Evolutionary conservation across 352 stramenopile species (phyloP), one percentile per base, ranked within the genome.

Genomic region (Pythium periplocum): DNA sequence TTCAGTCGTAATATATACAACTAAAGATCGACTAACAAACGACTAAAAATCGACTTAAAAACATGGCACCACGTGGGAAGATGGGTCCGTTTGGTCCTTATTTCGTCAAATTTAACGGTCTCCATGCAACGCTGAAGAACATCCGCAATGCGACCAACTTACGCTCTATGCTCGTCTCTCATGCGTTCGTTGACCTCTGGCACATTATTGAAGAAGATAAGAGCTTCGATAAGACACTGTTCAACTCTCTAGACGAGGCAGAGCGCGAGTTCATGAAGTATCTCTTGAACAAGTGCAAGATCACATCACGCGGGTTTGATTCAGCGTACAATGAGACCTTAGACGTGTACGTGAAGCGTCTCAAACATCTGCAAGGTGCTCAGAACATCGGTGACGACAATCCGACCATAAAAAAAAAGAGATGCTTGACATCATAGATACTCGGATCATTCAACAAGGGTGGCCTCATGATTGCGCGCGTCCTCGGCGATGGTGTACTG

Each of bases 181-280:
- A 60, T 54, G 53, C 48, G 40, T 62, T 62, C 43, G 55, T 62
- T 36, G 48, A 62, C 52, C 48, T 62, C 40, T 62, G 55, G 48
- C 46, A 31, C 4, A 32, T 62, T 4, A 62, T 56, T 26, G 48
- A 52, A 56, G 34, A 62, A 34, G 55, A 56, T 56, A 56, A 48
- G 31, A 35, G 33, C 12, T 62, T 56, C 51, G 43, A 62, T 26
- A 62, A 62, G 42, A 11, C 55, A 35, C 36, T 62, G 42, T 62
- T 62, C 35, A 36, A 56, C 38, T 48, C 30, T 41, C 34, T 62
- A 4, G 55, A 62, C 17, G 55, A 62, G 49, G n/a, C 1, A 8
- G 55, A 62, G 55, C 55, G 55, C 3, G 55, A 56, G 33, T 62
- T 62, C 39, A 62, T 62, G 55, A 53, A 36, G 40, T 62, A 62